Evolutionary conservation across 2,329 filamentous ascomycete species (phyloP).

Genomic region (Myriosclerotinia scirpicola): DNA sequence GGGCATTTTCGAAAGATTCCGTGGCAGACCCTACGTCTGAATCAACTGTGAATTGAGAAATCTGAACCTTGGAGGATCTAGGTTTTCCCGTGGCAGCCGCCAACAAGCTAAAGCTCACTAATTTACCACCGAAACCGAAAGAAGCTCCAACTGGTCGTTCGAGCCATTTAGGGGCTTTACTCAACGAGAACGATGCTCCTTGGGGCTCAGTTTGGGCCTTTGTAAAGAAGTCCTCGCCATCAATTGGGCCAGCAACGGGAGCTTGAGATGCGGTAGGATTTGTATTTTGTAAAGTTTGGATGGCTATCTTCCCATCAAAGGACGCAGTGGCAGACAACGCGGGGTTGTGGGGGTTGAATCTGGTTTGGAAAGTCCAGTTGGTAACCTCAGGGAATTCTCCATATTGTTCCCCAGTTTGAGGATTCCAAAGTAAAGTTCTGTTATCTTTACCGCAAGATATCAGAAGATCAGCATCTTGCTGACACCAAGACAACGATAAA

Average conservation of each 20-base stretch:
- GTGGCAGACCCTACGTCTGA: slow-evolving; percentile 80
- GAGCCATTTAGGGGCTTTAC: slow-evolving; percentile 86
- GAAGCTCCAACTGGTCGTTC: slow-evolving; percentile 81
- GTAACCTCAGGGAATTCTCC: slow-evolving; percentile 96
- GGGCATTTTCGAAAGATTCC: slow-evolving; percentile 79
- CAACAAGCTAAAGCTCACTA: slow-evolving; percentile 70
- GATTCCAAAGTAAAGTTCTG: slow-evolving; percentile 93
- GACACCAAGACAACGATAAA: slow-evolving; percentile 91
- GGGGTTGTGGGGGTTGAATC: slow-evolving; percentile 92
- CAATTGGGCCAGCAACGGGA: slow-evolving; percentile 66
- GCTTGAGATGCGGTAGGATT: slow-evolving; percentile 72
- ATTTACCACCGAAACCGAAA: slow-evolving; percentile 93
- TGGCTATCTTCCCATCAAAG: slow-evolving; percentile 92
- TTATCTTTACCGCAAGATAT: slow-evolving; percentile 97
- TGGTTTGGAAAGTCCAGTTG: slow-evolving; percentile 98
- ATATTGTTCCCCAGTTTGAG: slow-evolving; percentile 80
- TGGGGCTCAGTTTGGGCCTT: slow-evolving; percentile 91
- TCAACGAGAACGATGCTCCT: slow-evolving; percentile 81
- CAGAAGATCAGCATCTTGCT: slow-evolving; percentile 82
- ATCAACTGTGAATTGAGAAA: slow-evolving; percentile 87
- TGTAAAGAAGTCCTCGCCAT: slow-evolving; percentile 95
- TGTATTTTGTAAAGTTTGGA: slow-evolving; percentile 94
- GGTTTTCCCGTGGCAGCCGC: slow-evolving; percentile 61
- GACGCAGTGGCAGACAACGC: slow-evolving; percentile 91
- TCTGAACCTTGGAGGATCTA: slow-evolving; percentile 72